Evolutionary conservation across 495 filamentous ascomycete species (phyloP).

Genomic region (Hypoxylon rickii): DNA sequence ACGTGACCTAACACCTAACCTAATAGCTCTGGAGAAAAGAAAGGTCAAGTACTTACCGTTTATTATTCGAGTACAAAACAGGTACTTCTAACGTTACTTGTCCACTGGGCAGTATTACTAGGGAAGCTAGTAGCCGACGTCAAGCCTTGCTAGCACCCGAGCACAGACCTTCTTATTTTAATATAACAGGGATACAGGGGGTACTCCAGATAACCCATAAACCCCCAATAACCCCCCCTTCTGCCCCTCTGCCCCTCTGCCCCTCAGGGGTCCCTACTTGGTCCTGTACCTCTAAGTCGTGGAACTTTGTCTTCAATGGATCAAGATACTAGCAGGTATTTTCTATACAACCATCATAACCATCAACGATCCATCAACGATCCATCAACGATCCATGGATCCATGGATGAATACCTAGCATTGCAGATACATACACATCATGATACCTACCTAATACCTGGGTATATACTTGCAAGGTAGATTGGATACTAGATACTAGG

Average conservation of each 20-base stretch:
- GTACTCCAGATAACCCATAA: too few relatives aligned
- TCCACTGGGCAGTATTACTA: constrained; percentile 20
- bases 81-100: not conserved
- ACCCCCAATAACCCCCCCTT: too few relatives aligned
- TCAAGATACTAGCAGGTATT: not conserved
- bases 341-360: not conserved
- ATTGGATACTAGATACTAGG: too few relatives aligned
- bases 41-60: not conserved
- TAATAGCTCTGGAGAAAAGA: too few relatives aligned
- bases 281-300: constrained; percentile 29
- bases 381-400: too few relatives aligned
- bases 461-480: constrained; percentile 12
- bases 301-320: constrained; percentile 22
- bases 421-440: not conserved
- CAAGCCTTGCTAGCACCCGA: constrained; percentile 10
- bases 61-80: not conserved
- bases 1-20: too few relatives aligned
- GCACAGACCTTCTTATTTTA: constrained; percentile 20
- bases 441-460: too few relatives aligned
- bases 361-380: too few relatives aligned
- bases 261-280: constrained; percentile 10
- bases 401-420: not conserved
- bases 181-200: constrained; percentile 17
- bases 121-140: constrained; percentile 30
- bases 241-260: not conserved